Evolutionary conservation across 192 early-diverging fungal species (phyloP), one percentile per base, ranked within the genome.

Genomic region (Lobosporangium transversale): DNA sequence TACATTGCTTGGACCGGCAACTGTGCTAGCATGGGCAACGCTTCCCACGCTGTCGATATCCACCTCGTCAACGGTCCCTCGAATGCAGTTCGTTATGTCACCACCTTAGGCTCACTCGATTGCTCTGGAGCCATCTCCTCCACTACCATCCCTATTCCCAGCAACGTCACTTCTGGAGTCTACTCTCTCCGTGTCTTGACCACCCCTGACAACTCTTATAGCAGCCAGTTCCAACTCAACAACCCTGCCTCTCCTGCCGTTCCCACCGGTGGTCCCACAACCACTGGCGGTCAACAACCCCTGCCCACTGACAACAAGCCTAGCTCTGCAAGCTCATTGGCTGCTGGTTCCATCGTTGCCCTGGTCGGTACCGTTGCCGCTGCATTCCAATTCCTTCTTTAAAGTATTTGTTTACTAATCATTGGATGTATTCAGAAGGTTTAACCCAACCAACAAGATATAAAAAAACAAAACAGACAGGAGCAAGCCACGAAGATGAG

Each of bases 151-250:
- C 21, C 18, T 10, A 49, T 66, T 32, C 70, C 70, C 35, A 27
- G 18, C 11, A n/a, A 21, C 12, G 40, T 37, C 3, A 21, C 49
- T 10, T 15, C 62, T 37, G 71, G 63, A 43, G 10, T 18, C 8
- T 75, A 75, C 43, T 54, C 63, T 20, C 37, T 75, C 45, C 71
- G 58, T 24, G 35, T 75, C 63, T 26, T 66, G 42, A 54, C 62
- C 14, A 1, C 3, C n/a, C 71, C 71, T 7, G 11, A 30, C 17
- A 2, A 4, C 45, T 66, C 63, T 6, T 75, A 66, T 63, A 66
- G 63, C 52, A 8, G 50, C 15, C 1, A 35, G 18, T 75, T 75
- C 71, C 43, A 0, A 1, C 29, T 75, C 17, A 42, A 21, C 32
- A 53, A 58, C 56, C 14, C 3, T 4, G 15, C 12, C 44, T 32